Evolutionary conservation across 495 filamentous ascomycete species (phyloP).

Genomic region (Chlorociboria aeruginascens): DNA sequence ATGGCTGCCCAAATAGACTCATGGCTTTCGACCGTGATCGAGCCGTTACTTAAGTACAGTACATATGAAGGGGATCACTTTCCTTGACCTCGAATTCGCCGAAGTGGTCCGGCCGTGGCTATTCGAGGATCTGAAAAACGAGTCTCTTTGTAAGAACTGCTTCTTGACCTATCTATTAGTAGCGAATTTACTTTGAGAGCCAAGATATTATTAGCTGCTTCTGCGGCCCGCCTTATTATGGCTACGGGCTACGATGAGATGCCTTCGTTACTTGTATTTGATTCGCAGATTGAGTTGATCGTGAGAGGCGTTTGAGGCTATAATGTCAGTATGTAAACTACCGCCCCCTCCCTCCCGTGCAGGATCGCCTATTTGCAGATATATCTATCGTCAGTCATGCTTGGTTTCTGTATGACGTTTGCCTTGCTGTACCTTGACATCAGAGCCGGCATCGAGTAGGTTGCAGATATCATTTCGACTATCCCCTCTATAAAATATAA

Average conservation of each 20-base stretch:
- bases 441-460: constrained; percentile 2
- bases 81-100: too few relatives aligned
- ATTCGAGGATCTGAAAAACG: constrained; percentile 18
- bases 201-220: not conserved
- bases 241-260: too few relatives aligned
- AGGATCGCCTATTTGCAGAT: constrained; percentile 13
- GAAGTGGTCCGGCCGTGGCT: too few relatives aligned
- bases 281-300: constrained; percentile 18
- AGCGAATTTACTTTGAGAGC: constrained; percentile 19
- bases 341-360: constrained; percentile 17
- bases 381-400: constrained; percentile 6
- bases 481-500: constrained; percentile 10
- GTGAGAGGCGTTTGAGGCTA: constrained; percentile 3
- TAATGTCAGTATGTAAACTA: constrained; percentile 23
- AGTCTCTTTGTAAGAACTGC: constrained; percentile 15
- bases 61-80: too few relatives aligned
- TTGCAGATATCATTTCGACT: constrained; percentile 4
- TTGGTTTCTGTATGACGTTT: constrained; percentile 3
- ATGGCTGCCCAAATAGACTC: constrained; percentile 5
- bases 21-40: not conserved
- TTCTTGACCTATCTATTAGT: constrained; percentile 25
- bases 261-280: not conserved
- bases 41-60: not conserved
- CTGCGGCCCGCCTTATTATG: not conserved
- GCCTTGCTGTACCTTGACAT: not conserved